A percentile compares a stretch with the other conserved stretches of the same genome.
Evolutionary conservation across 2,329 filamentous ascomycete species (phyloP).

Genomic region (Neodidymelliopsis sp.): DNA sequence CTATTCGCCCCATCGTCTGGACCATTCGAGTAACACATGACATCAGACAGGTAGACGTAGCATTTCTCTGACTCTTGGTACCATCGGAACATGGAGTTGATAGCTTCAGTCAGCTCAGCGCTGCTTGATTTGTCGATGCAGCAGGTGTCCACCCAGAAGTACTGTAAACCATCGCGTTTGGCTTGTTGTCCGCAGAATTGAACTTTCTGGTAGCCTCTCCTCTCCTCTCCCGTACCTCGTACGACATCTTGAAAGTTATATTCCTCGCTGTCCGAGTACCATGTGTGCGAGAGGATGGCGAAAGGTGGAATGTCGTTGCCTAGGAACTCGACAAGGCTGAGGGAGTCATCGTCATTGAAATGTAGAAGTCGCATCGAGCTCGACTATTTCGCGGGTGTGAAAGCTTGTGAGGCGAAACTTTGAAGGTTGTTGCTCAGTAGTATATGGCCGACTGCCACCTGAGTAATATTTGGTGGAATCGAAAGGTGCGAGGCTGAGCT

Average conservation of each 20-base stretch:
- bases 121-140: too few species aligned
- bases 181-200: slow-evolving; percentile 16
- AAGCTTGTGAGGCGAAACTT: too few species aligned
- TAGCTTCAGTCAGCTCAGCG: too few species aligned
- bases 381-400: too few species aligned
- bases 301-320: slow-evolving; percentile 26
- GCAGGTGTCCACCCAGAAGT: too few species aligned
- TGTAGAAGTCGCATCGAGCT: slow-evolving; percentile 22
- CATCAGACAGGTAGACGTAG: slow-evolving; percentile 20
- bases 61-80: slow-evolving; percentile 11
- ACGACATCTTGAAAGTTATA: slow-evolving; percentile 8
- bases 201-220: slow-evolving; percentile 8
- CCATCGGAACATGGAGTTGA: too few species aligned
- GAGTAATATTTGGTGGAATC: too few species aligned
- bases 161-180: slow-evolving; percentile 15
- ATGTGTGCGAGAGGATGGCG: slow-evolving; percentile 28
- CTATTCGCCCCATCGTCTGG: background rate
- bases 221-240: background rate
- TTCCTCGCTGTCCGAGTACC: slow-evolving; percentile 19
- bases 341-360: background rate
- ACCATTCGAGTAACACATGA: too few species aligned
- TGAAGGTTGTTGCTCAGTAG: too few species aligned
- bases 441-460: too few species aligned
- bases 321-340: slow-evolving; percentile 22
- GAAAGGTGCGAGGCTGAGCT: background rate